These are phyloP conservation scores for Penicillium sp. DNA, from an alignment of 2,329 filamentous ascomycete species.

Conservation along the genomic window DNA sequence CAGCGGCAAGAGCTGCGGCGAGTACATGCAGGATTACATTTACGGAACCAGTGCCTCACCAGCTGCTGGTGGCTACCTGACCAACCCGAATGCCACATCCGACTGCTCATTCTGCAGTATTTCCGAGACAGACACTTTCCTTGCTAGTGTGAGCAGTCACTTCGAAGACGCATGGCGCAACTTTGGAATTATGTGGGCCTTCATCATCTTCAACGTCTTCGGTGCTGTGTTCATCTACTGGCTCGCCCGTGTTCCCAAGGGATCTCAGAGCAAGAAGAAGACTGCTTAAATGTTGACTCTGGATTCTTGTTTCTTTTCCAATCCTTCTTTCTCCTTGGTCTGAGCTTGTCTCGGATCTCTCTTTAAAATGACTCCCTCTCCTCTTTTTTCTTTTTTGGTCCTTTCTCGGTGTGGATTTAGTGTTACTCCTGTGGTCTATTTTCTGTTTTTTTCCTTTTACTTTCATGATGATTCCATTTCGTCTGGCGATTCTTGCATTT, in stretches of 20 bases:
- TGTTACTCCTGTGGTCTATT: background rate
- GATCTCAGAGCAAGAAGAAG: slow-evolving; percentile 27
- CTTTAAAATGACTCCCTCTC: background rate
- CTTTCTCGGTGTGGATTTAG: background rate
- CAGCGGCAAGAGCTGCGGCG: slow-evolving; percentile 60
- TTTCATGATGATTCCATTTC: background rate
- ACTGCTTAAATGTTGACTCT: background rate
- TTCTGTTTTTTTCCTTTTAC: background rate
- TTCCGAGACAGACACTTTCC: slow-evolving; percentile 49
- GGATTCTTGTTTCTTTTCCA: background rate
- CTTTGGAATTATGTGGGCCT: slow-evolving; percentile 70
- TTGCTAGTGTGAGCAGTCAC: slow-evolving; percentile 43
- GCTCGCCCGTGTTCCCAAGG: slow-evolving; percentile 57
- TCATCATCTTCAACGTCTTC: slow-evolving; percentile 63
- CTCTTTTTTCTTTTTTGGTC: background rate
- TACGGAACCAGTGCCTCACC: background rate
- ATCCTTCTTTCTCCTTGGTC: background rate
- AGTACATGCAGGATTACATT: slow-evolving; percentile 51
- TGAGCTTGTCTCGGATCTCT: background rate
- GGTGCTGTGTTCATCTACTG: slow-evolving; percentile 64
- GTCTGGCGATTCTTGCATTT: background rate
- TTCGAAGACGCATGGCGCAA: slow-evolving; percentile 64
- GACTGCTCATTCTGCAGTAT: slow-evolving; percentile 55
- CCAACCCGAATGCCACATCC: slow-evolving; percentile 46
- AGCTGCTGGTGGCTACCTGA: slow-evolving; percentile 41